A percentile compares a stretch with the other conserved stretches of the same genome.
Conservation (phyloP, 164 flowering plant genomes). For the Paratinospora sagittata region DNA sequence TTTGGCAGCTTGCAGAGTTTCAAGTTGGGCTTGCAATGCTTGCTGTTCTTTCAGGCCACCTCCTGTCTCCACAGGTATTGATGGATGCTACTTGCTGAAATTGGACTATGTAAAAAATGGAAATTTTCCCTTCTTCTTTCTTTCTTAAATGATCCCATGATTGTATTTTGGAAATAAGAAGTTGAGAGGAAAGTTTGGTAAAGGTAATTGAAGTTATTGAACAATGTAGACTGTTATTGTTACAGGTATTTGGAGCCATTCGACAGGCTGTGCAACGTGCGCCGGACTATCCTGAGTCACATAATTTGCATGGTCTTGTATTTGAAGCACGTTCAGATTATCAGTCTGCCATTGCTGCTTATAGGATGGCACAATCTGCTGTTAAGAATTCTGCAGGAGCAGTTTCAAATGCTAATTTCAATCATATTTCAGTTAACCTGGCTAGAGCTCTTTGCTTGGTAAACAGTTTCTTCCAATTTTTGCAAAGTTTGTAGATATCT, state of each 20-base stretch:
- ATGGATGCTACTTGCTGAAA: background rate
- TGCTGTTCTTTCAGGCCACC: slow-evolving; percentile 54
- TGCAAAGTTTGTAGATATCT: background rate
- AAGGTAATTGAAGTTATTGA: background rate
- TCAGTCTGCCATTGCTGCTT: slow-evolving; percentile 56
- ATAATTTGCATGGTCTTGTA: slow-evolving; percentile 73
- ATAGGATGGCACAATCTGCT: slow-evolving; percentile 57
- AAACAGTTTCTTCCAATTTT: slow-evolving; percentile 14
- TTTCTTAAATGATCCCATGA: background rate
- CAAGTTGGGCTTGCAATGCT: slow-evolving; percentile 88
- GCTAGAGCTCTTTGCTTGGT: slow-evolving; percentile 75
- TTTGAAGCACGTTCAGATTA: slow-evolving; percentile 69
- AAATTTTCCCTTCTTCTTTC: background rate
- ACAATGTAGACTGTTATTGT: slow-evolving; percentile 7
- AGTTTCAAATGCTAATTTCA: slow-evolving; percentile 27
- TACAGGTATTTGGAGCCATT: slow-evolving; percentile 78
- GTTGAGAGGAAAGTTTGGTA: background rate
- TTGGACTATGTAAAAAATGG: background rate
- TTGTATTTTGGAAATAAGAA: background rate
- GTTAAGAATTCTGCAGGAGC: slow-evolving; percentile 24
- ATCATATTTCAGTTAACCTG: slow-evolving; percentile 65
- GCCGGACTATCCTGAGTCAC: slow-evolving; percentile 77
- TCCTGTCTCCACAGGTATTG: slow-evolving; percentile 69
- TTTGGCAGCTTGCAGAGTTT: slow-evolving; percentile 67
- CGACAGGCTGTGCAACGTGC: slow-evolving; percentile 78